Conservation (phyloP, 73 alveolate species). For the Symbiodinium pilosum region DNA sequence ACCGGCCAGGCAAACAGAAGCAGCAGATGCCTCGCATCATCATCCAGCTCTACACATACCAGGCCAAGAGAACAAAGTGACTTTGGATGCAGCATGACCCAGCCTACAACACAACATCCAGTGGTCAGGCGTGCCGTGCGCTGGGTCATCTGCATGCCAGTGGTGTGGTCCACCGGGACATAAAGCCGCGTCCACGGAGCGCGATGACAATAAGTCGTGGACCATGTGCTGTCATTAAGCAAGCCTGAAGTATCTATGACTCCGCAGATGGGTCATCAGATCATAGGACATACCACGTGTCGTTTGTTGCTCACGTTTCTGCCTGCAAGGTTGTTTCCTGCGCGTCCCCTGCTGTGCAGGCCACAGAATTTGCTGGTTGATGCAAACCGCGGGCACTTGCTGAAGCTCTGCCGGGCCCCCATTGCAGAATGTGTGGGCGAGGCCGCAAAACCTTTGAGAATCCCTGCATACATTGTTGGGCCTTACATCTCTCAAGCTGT, state of each 20-base stretch:
- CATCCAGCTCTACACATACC: constrained; percentile 97
- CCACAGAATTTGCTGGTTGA: constrained; percentile 98
- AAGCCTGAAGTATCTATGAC: no score
- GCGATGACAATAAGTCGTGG: no score
- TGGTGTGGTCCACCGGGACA: constrained; percentile 98
- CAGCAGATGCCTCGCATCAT: constrained; percentile 97
- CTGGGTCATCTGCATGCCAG: constrained; percentile 97
- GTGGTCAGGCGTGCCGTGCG: constrained; percentile 95
- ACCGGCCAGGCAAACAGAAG: constrained; percentile 95
- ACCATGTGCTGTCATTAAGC: no score
- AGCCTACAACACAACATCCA: not conserved
- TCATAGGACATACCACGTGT: no score
- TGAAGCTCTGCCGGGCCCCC: constrained; percentile 95
- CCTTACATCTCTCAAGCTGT: no score
- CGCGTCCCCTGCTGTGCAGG: constrained; percentile 18
- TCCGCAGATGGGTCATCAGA: no score
- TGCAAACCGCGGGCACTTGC: constrained; percentile 95
- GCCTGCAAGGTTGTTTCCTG: no score
- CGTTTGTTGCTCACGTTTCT: no score
- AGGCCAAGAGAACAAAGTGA: constrained; percentile 62
- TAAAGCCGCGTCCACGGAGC: constrained; percentile 79
- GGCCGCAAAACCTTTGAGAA: no score
- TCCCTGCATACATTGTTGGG: no score
- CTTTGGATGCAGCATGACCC: no score
- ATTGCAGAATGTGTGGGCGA: no score